Conservation (phyloP, 345 rosid genomes). For the Trapa bicornis region DNA sequence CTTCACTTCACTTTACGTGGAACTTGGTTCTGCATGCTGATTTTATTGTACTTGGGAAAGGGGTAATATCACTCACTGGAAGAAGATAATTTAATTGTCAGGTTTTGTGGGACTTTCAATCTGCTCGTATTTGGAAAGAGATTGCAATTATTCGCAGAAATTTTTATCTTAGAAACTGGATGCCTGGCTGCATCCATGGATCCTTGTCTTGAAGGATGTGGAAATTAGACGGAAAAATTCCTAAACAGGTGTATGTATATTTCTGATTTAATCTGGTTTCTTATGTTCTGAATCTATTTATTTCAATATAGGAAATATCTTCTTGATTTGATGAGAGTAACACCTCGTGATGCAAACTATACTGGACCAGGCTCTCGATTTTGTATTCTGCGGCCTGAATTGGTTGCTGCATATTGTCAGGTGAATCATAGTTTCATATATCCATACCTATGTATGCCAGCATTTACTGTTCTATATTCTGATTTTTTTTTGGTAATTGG, state of each 20-base stretch:
- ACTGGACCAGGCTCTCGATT: slow-evolving; percentile 85
- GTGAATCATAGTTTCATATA: slow-evolving; percentile 18
- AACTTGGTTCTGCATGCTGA: too few species aligned
- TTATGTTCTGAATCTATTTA: background rate
- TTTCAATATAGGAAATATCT: slow-evolving; percentile 58
- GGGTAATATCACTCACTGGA: background rate
- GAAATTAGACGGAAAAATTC: background rate
- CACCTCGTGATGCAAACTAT: slow-evolving; percentile 97
- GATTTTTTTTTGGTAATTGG: slow-evolving; percentile 5
- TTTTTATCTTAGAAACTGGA: background rate
- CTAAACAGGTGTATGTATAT: background rate
- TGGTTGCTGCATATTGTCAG: slow-evolving; percentile 85
- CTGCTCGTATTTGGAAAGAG: background rate
- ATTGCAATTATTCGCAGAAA: background rate
- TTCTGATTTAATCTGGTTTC: background rate
- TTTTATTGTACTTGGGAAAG: too few species aligned
- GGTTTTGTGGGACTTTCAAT: background rate
- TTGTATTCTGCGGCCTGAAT: slow-evolving; percentile 88
- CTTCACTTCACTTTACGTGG: too few species aligned
- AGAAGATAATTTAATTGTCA: background rate
- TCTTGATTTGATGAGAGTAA: slow-evolving; percentile 97
- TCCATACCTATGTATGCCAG: background rate
- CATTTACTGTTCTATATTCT: slow-evolving; percentile 7
- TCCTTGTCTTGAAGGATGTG: background rate
- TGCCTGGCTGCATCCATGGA: background rate